phyloP scores from a whole-genome alignment of 2,329 filamentous ascomycete species.

The Thielaviopsis punctulata region DNA sequence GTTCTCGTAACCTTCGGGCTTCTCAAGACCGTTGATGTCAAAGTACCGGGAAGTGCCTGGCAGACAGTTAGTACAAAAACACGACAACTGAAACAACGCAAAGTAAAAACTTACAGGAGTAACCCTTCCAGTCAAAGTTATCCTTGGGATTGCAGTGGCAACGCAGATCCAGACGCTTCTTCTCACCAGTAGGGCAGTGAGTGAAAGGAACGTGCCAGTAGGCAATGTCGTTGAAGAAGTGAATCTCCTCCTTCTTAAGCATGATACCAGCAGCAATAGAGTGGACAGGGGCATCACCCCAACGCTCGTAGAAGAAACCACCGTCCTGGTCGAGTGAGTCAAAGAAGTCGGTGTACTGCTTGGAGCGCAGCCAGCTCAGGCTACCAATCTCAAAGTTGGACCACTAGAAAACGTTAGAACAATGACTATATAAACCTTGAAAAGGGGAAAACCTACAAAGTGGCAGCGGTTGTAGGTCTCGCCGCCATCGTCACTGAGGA shows the following conservation, averaged over 20 bases:
- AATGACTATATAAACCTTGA: neutral
- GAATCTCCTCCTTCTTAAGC: slow-evolving; percentile 81
- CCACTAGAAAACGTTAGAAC: slow-evolving; percentile 42
- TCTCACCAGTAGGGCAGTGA: slow-evolving; percentile 84
- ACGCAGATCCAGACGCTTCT: slow-evolving; percentile 65
- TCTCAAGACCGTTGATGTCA: slow-evolving; percentile 62
- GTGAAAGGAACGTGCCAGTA: slow-evolving; percentile 98
- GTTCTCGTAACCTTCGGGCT: slow-evolving; percentile 72
- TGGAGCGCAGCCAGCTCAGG: slow-evolving; percentile 79
- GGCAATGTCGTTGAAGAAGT: slow-evolving; percentile 98
- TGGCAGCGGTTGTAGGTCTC: slow-evolving; percentile 94
- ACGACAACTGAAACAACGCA: slow-evolving; percentile 4
- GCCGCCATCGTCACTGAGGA: slow-evolving; percentile 80
- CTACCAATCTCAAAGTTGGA: slow-evolving; percentile 97
- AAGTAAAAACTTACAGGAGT: slow-evolving; percentile 58
- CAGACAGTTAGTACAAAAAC: neutral
- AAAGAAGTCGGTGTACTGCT: slow-evolving; percentile 84
- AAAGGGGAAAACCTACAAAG: slow-evolving; percentile 49
- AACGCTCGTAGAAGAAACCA: slow-evolving; percentile 97
- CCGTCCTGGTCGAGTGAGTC: slow-evolving; percentile 73
- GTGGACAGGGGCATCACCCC: slow-evolving; percentile 94
- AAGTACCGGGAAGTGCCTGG: slow-evolving; percentile 60
- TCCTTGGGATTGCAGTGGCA: slow-evolving; percentile 91
- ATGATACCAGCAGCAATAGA: slow-evolving; percentile 85
- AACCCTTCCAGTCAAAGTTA: slow-evolving; percentile 99